Conservation (phyloP, 1,284 basidiomycete species). For the Dichomitus squalens region DNA sequence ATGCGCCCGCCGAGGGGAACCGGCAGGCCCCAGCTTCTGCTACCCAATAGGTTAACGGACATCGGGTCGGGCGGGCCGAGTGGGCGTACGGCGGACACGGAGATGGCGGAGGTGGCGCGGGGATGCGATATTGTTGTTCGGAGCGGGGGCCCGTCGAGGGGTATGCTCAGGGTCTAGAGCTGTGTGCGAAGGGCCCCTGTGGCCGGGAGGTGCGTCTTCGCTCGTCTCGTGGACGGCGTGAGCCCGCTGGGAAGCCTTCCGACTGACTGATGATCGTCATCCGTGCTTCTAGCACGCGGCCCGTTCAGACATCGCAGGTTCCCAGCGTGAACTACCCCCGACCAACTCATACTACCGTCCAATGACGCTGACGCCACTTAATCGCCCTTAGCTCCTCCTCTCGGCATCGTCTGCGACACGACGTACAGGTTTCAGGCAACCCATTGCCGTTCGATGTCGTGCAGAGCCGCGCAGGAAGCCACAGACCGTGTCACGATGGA, state of each 20-base stretch:
- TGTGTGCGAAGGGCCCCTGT: neutral
- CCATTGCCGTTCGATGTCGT: neutral
- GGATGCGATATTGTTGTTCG: neutral
- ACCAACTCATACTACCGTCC: too few relatives aligned
- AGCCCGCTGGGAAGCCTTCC: neutral
- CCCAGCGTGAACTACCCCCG: too few relatives aligned
- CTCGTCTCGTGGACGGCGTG: neutral
- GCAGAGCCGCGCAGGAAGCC: neutral
- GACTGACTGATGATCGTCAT: neutral
- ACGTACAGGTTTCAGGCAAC: neutral
- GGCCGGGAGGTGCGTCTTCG: neutral
- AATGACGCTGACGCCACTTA: too few relatives aligned
- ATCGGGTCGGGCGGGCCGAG: neutral
- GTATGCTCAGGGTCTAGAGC: too few relatives aligned
- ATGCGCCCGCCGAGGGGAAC: neutral
- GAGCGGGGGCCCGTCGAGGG: neutral
- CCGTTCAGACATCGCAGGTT: too few relatives aligned
- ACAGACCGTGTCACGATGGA: neutral
- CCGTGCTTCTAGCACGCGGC: slow-evolving; percentile 3
- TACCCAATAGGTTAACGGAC: too few relatives aligned
- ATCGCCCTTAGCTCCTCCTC: too few relatives aligned
- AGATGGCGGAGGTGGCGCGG: neutral
- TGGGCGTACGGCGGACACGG: neutral
- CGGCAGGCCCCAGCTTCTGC: too few relatives aligned
- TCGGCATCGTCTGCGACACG: neutral